A percentile compares a stretch with the other conserved stretches of the same genome.
Conservation (phyloP, 169 alveolate genomes). For the Plasmodium falciparum region DNA sequence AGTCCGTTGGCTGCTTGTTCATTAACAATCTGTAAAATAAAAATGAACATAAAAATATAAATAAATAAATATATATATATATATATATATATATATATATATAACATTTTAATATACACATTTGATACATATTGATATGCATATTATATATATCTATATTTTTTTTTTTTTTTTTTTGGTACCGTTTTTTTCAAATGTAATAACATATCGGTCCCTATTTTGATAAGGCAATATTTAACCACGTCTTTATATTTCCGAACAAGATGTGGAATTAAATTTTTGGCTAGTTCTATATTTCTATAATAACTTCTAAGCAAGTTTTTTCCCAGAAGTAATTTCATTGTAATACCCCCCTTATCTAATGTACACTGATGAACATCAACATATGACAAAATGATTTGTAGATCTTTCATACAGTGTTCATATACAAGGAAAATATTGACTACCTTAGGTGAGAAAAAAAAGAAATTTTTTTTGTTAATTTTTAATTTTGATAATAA, state of each 20-base stretch:
- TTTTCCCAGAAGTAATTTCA: constrained; percentile 83
- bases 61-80: neutral
- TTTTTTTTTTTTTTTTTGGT: neutral
- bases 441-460: constrained; percentile 56
- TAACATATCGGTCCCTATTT: constrained; percentile 74
- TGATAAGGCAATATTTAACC: constrained; percentile 72
- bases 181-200: constrained; percentile 76
- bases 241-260: constrained; percentile 73
- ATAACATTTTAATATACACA: neutral
- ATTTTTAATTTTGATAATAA: constrained; percentile 62
- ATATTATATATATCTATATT: neutral
- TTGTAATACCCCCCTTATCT: constrained; percentile 83
- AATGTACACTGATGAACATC: constrained; percentile 89
- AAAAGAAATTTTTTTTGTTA: constrained; percentile 22
- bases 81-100: no score
- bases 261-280: constrained; percentile 59
- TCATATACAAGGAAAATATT: constrained; percentile 75
- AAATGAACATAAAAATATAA: neutral
- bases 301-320: constrained; percentile 78
- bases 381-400: constrained; percentile 87
- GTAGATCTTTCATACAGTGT: constrained; percentile 81
- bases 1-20: constrained; percentile 77
- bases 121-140: no score
- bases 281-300: constrained; percentile 70
- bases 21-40: constrained; percentile 57